phyloP scores from a whole-genome alignment of 106 monocot species.

The Acorus gramineus region DNA sequence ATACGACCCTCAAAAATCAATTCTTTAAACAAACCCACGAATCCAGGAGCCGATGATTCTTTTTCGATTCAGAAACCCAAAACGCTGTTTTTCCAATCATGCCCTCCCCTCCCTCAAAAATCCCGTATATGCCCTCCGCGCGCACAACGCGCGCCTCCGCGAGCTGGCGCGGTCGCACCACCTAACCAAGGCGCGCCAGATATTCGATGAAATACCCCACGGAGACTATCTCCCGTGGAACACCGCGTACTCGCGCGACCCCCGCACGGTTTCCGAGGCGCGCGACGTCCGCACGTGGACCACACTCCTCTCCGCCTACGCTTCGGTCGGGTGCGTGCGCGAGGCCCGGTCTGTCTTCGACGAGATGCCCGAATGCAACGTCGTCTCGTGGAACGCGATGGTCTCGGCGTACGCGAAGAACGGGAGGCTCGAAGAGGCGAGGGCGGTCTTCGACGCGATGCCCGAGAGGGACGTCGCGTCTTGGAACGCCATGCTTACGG shows the following conservation, averaged over 20 bases:
- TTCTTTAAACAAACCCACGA: too few species aligned
- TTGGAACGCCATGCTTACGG: slow-evolving; percentile 64
- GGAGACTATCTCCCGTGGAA: slow-evolving; percentile 22
- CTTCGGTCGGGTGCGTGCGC: slow-evolving; percentile 19
- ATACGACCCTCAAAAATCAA: too few species aligned
- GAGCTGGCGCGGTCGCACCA: slow-evolving; percentile 12
- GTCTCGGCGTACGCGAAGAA: slow-evolving; percentile 45
- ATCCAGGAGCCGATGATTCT: too few species aligned
- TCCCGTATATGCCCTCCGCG: not conserved
- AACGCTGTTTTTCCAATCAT: slow-evolving; percentile 1
- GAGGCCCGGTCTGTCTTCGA: slow-evolving; percentile 49
- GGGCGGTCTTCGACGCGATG: slow-evolving; percentile 46
- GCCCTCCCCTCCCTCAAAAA: not conserved
- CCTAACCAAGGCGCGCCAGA: slow-evolving; percentile 11
- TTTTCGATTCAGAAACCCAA: too few species aligned
- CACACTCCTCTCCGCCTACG: slow-evolving; percentile 33
- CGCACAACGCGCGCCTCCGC: slow-evolving; percentile 11
- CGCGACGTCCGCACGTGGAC: slow-evolving; percentile 40
- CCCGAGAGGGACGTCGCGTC: slow-evolving; percentile 31
- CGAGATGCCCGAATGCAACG: slow-evolving; percentile 39
- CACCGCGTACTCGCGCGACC: slow-evolving; percentile 25
- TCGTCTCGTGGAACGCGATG: slow-evolving; percentile 64
- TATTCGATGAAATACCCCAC: slow-evolving; percentile 34
- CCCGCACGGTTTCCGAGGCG: slow-evolving; percentile 23
- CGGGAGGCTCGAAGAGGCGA: slow-evolving; percentile 23